These are phyloP conservation scores for Exsudoporus frostii DNA, from an alignment of 768 basidiomycete genomes.

Conservation along the genomic window DNA sequence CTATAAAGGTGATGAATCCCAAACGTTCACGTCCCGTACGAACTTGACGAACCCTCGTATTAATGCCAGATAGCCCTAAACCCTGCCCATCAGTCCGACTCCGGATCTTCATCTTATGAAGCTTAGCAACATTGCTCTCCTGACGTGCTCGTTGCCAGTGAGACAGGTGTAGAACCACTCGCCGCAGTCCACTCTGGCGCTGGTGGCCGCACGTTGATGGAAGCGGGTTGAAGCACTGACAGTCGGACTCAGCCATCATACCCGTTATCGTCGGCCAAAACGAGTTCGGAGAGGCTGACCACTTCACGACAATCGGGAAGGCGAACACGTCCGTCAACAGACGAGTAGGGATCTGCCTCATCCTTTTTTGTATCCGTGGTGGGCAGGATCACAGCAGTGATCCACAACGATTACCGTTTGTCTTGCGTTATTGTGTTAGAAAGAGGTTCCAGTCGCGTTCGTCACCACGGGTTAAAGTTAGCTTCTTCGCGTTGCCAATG, in stretches of 20 bases:
- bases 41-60: neutral
- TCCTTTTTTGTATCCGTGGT: slow-evolving; percentile 34
- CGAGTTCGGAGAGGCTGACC: slow-evolving; percentile 20
- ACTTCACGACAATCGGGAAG: slow-evolving; percentile 30
- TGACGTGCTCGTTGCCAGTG: slow-evolving; percentile 37
- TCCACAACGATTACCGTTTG: slow-evolving; percentile 30
- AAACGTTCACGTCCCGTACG: too few relatives aligned
- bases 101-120: slow-evolving; percentile 19
- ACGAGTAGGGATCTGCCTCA: slow-evolving; percentile 32
- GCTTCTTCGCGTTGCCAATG: too few relatives aligned
- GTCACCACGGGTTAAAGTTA: slow-evolving; percentile 30
- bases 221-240: slow-evolving; percentile 17
- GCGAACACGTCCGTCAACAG: slow-evolving; percentile 34
- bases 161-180: slow-evolving; percentile 20
- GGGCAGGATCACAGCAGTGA: slow-evolving; percentile 29
- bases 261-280: slow-evolving; percentile 33
- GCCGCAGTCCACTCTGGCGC: slow-evolving; percentile 31
- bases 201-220: slow-evolving; percentile 37
- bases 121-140: slow-evolving; percentile 25
- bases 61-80: slow-evolving; percentile 9
- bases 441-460: slow-evolving; percentile 30
- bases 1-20: slow-evolving; percentile 20
- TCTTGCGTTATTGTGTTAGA: slow-evolving; percentile 33
- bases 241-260: slow-evolving; percentile 13
- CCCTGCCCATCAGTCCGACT: too few relatives aligned